Percentiles rank a stretch among this genome's conserved stretches.
These are phyloP conservation scores for Aspergillus flavus DNA, from an alignment of 2,329 filamentous ascomycete genomes.

Conservation along the genomic window DNA sequence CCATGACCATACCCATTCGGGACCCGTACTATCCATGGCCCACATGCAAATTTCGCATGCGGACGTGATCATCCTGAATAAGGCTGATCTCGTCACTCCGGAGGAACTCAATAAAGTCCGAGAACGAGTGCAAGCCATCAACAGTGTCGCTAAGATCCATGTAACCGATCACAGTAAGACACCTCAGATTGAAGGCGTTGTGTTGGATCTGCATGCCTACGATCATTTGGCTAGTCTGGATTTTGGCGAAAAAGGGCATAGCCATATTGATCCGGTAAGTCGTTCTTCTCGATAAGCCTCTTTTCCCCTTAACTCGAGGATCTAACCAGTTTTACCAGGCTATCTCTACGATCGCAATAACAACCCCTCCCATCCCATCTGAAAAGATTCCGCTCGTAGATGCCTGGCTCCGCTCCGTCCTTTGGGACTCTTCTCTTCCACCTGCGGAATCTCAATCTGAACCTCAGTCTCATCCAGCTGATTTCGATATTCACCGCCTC, in stretches of 20 bases:
- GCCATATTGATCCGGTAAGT: constrained; percentile 82
- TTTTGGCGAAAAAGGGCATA: constrained; percentile 76
- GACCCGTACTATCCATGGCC: constrained; percentile 81
- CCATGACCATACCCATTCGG: constrained; percentile 45
- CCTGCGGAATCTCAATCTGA: constrained; percentile 2
- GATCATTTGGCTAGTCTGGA: constrained; percentile 76
- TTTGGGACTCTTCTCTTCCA: constrained; percentile 69
- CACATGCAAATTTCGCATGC: constrained; percentile 97
- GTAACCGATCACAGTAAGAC: constrained; percentile 79
- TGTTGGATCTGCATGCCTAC: constrained; percentile 92
- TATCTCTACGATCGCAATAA: constrained; percentile 79
- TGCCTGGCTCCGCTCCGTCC: constrained; percentile 75
- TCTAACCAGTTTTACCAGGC: constrained; percentile 54
- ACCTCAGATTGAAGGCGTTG: constrained; percentile 78
- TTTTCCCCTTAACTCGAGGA: neutral
- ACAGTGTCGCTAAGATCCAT: constrained; percentile 82
- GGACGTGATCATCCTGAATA: constrained; percentile 93
- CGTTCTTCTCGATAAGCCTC: neutral
- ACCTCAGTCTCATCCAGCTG: constrained; percentile 21
- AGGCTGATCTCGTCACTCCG: constrained; percentile 77
- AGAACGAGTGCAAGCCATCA: constrained; percentile 78
- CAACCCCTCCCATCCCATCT: constrained; percentile 61
- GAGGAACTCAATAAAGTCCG: constrained; percentile 70
- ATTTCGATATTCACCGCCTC: constrained; percentile 81
- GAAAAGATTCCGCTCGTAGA: constrained; percentile 69